Percentiles rank a stretch among this genome's conserved stretches.
These are phyloP conservation scores for Podospora sp. DNA, from an alignment of 495 filamentous ascomycete species.

Conservation along the genomic window DNA sequence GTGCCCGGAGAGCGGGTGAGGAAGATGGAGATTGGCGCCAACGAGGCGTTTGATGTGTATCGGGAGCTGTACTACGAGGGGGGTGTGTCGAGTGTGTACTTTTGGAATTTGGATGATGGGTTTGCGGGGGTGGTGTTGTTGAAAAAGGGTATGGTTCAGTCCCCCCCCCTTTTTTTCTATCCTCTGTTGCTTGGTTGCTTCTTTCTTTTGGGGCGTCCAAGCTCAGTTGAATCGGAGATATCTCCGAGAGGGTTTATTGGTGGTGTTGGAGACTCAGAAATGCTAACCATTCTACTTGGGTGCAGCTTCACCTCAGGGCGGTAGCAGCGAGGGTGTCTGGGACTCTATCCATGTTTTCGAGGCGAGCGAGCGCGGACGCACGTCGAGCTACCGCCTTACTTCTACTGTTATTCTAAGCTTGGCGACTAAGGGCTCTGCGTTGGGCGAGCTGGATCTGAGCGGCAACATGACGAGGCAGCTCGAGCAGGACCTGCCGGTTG, in stretches of 20 bases:
- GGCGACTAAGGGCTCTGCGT: conserved; percentile 65
- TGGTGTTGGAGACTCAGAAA: neutral
- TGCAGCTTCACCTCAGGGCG: conserved; percentile 40
- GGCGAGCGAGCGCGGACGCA: conserved; percentile 84
- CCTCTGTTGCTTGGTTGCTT: neutral
- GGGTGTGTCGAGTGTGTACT: conserved; percentile 91
- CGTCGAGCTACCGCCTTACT: conserved; percentile 95
- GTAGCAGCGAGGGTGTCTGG: conserved; percentile 81
- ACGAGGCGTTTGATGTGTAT: conserved; percentile 97
- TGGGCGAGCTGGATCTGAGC: conserved; percentile 90
- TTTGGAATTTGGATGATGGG: conserved; percentile 98
- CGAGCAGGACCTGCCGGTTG: conserved; percentile 84
- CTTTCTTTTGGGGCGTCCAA: neutral
- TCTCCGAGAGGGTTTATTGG: neutral
- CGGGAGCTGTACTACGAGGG: conserved; percentile 98
- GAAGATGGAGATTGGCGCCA: conserved; percentile 89
- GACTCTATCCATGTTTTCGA: conserved; percentile 99
- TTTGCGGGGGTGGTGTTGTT: conserved; percentile 95
- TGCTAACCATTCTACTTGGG: neutral
- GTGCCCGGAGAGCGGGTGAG: conserved; percentile 84
- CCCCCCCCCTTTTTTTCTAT: conserved; percentile 8
- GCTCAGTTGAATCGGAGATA: neutral
- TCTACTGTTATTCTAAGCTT: conserved; percentile 94
- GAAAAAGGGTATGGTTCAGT: conserved; percentile 78
- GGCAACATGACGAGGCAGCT: conserved; percentile 98